Percentiles rank a stretch among this genome's conserved stretches.
Conservation (phyloP, 2,329 filamentous ascomycete genomes). For the Fusarium zealandicum region DNA sequence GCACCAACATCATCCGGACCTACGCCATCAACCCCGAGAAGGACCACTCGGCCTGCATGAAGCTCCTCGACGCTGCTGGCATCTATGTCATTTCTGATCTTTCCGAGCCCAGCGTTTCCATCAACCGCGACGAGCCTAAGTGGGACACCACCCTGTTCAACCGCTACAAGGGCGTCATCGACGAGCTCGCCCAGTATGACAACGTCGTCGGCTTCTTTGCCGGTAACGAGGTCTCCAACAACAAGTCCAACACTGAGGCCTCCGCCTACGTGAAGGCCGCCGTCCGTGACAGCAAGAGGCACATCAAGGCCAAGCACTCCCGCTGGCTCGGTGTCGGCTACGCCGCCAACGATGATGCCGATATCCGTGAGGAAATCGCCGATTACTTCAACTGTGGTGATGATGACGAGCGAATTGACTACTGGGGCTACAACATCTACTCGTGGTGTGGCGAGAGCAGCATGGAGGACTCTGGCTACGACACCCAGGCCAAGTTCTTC, state of each 20-base stretch:
- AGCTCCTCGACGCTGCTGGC: slow-evolving; percentile 78
- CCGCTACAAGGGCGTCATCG: slow-evolving; percentile 85
- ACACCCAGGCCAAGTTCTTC: slow-evolving; percentile 86
- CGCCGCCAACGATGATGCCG: slow-evolving; percentile 89
- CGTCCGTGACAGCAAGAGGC: slow-evolving; percentile 92
- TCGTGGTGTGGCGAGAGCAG: slow-evolving; percentile 93
- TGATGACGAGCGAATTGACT: slow-evolving; percentile 77
- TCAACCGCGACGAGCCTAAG: slow-evolving; percentile 78
- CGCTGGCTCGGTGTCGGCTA: slow-evolving; percentile 90
- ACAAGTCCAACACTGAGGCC: slow-evolving; percentile 84
- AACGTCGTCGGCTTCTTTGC: slow-evolving; percentile 98
- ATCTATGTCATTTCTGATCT: slow-evolving; percentile 97
- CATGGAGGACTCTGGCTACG: slow-evolving; percentile 80
- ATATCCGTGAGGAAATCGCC: slow-evolving; percentile 82
- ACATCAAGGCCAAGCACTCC: slow-evolving; percentile 83
- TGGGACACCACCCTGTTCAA: slow-evolving; percentile 83
- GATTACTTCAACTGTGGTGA: slow-evolving; percentile 93
- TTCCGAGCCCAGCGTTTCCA: slow-evolving; percentile 80
- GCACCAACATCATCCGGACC: slow-evolving; percentile 92
- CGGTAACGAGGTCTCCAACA: slow-evolving; percentile 96
- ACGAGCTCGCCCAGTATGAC: slow-evolving; percentile 80
- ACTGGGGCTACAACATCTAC: slow-evolving; percentile 99
- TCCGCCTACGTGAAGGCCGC: slow-evolving; percentile 97
- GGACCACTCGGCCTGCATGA: slow-evolving; percentile 87
- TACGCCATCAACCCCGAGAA: slow-evolving; percentile 86